Conservation (phyloP, 129 eudicot genomes). For the Scalesia atractyloides region DNA sequence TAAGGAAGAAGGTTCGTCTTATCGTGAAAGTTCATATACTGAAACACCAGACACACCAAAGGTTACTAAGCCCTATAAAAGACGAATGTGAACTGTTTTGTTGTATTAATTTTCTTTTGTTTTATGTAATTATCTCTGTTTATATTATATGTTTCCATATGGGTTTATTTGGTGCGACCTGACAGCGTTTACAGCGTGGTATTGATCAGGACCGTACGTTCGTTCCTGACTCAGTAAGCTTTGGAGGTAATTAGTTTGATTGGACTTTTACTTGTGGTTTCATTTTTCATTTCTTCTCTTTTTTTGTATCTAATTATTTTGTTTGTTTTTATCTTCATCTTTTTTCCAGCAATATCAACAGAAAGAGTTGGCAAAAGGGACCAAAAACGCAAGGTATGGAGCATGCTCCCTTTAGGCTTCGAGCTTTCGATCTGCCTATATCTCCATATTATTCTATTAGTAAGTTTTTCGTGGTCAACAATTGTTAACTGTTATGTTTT, state of each 20-base stretch:
- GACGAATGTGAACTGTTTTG: neutral
- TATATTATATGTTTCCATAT: conserved; percentile 24
- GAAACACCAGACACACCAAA: conserved; percentile 91
- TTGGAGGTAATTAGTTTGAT: conserved; percentile 64
- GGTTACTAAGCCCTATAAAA: conserved; percentile 41
- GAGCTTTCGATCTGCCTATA: neutral
- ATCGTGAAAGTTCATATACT: conserved; percentile 79
- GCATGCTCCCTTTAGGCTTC: neutral
- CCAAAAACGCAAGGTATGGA: conserved; percentile 85
- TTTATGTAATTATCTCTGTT: conserved; percentile 8
- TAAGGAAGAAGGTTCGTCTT: conserved; percentile 92
- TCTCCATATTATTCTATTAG: neutral
- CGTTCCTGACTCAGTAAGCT: conserved; percentile 66
- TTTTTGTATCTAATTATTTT: neutral
- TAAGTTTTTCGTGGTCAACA: neutral
- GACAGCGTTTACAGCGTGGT: conserved; percentile 53
- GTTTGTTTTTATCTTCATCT: neutral
- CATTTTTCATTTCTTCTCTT: neutral
- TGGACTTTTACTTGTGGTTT: conserved; percentile 2
- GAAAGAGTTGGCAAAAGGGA: conserved; percentile 85
- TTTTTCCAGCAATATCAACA: conserved; percentile 52
- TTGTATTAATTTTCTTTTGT: neutral
- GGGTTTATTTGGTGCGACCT: conserved; percentile 24
- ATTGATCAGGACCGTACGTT: conserved; percentile 83
- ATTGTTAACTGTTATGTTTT: conserved; percentile 1